Evolutionary conservation across 768 basidiomycete species (phyloP), one percentile per base, ranked within the genome.

Genomic region (Pleurotus eryngii): DNA sequence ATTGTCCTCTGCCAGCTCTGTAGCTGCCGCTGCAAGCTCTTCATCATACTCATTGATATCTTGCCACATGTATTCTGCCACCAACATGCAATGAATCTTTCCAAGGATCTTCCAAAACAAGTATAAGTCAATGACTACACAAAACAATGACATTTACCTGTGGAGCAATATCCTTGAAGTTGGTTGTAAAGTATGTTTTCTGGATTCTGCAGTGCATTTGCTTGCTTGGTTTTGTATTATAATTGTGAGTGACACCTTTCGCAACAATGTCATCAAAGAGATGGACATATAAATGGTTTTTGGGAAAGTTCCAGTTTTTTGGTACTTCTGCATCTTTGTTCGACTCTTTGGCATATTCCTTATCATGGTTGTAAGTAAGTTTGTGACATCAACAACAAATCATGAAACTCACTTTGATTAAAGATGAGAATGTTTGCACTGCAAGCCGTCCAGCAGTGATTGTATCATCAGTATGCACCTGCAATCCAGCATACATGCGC

Each of bases 251-350:
- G 0, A 56, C 69, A 8, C 74, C 75, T 30, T 76, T 76, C 0
- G 3, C 18, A 22, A 43, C 17, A 9, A 78, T 75, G 40, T 76
- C 67, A 2, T 56, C 54, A 24, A 74, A 65, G 0, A 70, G 46
- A 50, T 78, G 74, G 2, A 60, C 55, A 47, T 72, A 70, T 1
- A 63, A 57, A 35, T 78, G 76, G 0, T 58, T 49, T 58, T 77
- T 77, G 0, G 69, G 72, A 42, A 75, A 75, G 22, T 73, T 55
- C 69, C 71, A 74, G 17, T 67, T 59, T 61, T 70, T 53, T 2
- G 11, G 12, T 2, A n/a, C 9, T n/a, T n/a, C n/a, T 6, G 15
- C 42, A 6, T n/a, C 20, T 2, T 43, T 20, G 20, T n/a, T 20
- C 1, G 1, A n/a, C 42, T 20, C 20, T n/a, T n/a, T 2, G 1